These are phyloP conservation scores for Pichia sp. DNA, from an alignment of 1,139 yeast genomes.

Conservation along the genomic window DNA sequence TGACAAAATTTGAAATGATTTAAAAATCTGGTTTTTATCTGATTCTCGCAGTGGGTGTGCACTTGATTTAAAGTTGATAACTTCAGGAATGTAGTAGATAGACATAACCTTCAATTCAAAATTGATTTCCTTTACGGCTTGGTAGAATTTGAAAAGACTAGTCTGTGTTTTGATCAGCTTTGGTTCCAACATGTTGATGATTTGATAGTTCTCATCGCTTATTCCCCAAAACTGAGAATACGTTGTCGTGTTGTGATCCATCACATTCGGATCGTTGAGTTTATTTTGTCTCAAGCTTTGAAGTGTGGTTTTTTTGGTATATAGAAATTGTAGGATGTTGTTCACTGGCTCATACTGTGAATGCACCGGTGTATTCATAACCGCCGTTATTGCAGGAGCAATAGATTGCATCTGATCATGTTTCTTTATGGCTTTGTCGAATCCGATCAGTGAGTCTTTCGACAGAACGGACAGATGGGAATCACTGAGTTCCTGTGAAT, in stretches of 20 bases:
- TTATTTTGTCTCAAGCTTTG: slow-evolving; percentile 1
- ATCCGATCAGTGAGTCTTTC: neutral
- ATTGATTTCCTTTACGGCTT: neutral
- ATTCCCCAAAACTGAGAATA: slow-evolving; percentile 13
- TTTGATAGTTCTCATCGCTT: slow-evolving; percentile 6
- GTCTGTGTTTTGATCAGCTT: slow-evolving; percentile 1
- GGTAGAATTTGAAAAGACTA: slow-evolving; percentile 1
- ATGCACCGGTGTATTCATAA: neutral
- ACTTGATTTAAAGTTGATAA: neutral
- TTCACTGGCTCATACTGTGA: slow-evolving; percentile 16
- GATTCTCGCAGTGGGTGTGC: neutral
- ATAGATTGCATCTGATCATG: neutral
- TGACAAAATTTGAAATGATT: neutral
- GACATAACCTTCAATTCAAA: neutral
- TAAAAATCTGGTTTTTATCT: neutral
- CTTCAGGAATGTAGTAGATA: neutral
- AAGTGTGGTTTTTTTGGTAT: slow-evolving; percentile 3
- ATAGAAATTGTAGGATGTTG: slow-evolving; percentile 3
- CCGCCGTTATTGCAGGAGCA: neutral
- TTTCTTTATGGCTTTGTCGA: neutral
- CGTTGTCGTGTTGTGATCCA: neutral
- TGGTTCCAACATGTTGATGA: slow-evolving; percentile 9
- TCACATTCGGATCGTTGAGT: neutral
- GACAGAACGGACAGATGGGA: slow-evolving; percentile 1
- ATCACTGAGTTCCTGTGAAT: neutral